Base-by-base conservation (phyloP, 495 filamentous ascomycete species). In the Talaromyces ruber region DNA sequence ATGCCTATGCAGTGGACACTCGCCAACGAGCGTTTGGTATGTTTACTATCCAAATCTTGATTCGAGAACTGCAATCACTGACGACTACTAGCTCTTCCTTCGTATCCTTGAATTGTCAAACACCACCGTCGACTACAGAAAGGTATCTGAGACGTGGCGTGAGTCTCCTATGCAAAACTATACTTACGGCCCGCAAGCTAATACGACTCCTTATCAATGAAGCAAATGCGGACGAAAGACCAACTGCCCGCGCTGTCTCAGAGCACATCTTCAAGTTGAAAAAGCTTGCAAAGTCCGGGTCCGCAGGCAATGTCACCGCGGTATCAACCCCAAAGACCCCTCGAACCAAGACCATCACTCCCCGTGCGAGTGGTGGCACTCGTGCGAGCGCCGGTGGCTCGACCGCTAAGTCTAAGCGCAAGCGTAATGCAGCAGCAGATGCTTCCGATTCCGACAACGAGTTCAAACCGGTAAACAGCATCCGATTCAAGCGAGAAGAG, bases 1-100 rank as follows among this genome's bases (percentile, higher is more conserved):
- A 80, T 80, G 75, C 74, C 76, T 39, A 65, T 79, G 43, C 73
- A 66, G 39, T 80, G 77, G 77, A 74, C 70, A 18, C 59, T 73
- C 0, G 70, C 75, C 6, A 72, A 67, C 16, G 76, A 79, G 51
- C 73, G 76, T 43, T 66, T 76, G 6, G 77, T 79, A 68, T 53
- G 70, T 54, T 24, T 2, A 18, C 12, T 39, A 47, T 18, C 1
- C 9, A 21, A 7, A 14, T 26, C 37, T 60, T 14, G 2, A 24
- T 29, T 28, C 22, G 11, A 22, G n/a, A 14, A 28, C 4, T 51
- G 16, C 22, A 14, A 51, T 14, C 11, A 29, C 34, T 60, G 6
- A 50, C 21, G 18, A 29, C 6, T 50, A 14, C 18, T 21, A 60
- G 58, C 58, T 60, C 11, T 50, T 60, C 9, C 58, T 60, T 0